Evolutionary conservation across 176 grass and related monocot species (phyloP).

Genomic region (Melocanna baccifera): DNA sequence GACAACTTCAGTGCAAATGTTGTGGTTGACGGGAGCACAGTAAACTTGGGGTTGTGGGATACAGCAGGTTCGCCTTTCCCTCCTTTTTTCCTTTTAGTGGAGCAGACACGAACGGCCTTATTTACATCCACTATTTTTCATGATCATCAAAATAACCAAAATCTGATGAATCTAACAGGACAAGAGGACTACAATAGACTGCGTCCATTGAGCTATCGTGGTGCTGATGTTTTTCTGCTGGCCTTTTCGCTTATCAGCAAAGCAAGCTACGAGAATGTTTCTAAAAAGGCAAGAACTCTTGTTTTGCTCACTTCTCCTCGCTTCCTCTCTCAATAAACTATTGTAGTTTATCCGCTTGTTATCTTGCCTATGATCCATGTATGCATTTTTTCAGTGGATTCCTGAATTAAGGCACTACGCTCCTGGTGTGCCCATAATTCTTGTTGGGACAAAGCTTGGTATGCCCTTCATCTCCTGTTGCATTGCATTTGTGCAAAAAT

Average conservation of each 20-base stretch:
- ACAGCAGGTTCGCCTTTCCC: slow-evolving; percentile 48
- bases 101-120: background rate
- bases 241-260: slow-evolving; percentile 83
- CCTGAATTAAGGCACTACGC: slow-evolving; percentile 76
- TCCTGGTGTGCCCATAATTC: slow-evolving; percentile 72
- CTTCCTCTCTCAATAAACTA: background rate
- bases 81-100: background rate
- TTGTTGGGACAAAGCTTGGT: slow-evolving; percentile 78
- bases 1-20: slow-evolving; percentile 75
- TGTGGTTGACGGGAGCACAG: slow-evolving; percentile 61
- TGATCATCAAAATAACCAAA: background rate
- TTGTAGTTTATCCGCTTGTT: background rate
- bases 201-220: slow-evolving; percentile 68
- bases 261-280: slow-evolving; percentile 82
- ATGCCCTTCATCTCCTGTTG: slow-evolving; percentile 14
- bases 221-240: slow-evolving; percentile 72
- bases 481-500: slow-evolving; percentile 6
- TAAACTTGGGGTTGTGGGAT: slow-evolving; percentile 75
- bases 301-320: background rate
- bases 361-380: slow-evolving; percentile 18
- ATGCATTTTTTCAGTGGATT: slow-evolving; percentile 57
- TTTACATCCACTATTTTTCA: background rate
- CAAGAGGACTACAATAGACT: slow-evolving; percentile 81
- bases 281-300: slow-evolving; percentile 56
- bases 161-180: slow-evolving; percentile 41